Conservation (phyloP, 202 grass and related monocot genomes). For the Elaeis oleifera region DNA sequence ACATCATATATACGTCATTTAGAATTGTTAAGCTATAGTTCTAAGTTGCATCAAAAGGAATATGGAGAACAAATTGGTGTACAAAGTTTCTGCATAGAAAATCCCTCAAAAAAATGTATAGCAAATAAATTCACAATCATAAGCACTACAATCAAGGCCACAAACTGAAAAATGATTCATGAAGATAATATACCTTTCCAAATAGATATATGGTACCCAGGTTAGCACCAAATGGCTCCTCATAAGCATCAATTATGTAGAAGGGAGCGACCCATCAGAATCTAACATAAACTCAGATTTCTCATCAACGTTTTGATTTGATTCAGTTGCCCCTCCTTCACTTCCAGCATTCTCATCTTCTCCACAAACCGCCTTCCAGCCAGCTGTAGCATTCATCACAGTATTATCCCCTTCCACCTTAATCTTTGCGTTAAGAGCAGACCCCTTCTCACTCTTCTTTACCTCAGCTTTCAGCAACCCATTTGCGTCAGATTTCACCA, state of each 20-base stretch:
- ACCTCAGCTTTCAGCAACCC: background rate
- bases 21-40: no score
- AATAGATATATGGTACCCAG: conserved; percentile 82
- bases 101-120: no score
- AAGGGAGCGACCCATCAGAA: conserved; percentile 61
- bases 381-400: conserved; percentile 44
- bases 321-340: conserved; percentile 31
- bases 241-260: conserved; percentile 92
- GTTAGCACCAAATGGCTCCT: conserved; percentile 78
- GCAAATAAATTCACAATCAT: no score
- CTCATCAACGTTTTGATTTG: conserved; percentile 37
- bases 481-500: conserved; percentile 26
- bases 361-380: conserved; percentile 55
- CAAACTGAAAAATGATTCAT: background rate
- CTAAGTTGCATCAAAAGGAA: no score
- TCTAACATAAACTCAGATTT: conserved; percentile 65
- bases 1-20: no score
- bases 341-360: conserved; percentile 32
- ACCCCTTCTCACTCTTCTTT: conserved; percentile 38
- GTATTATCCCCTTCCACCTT: conserved; percentile 35
- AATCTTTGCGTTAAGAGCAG: conserved; percentile 55
- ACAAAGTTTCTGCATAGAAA: no score
- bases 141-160: conserved; percentile 1
- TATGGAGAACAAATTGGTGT: no score
- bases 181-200: conserved; percentile 63